A percentile compares a stretch with the other conserved stretches of the same genome.
Evolutionary conservation across 805 yeast genomes (phyloP).

Genomic region (Candida maesae): DNA sequence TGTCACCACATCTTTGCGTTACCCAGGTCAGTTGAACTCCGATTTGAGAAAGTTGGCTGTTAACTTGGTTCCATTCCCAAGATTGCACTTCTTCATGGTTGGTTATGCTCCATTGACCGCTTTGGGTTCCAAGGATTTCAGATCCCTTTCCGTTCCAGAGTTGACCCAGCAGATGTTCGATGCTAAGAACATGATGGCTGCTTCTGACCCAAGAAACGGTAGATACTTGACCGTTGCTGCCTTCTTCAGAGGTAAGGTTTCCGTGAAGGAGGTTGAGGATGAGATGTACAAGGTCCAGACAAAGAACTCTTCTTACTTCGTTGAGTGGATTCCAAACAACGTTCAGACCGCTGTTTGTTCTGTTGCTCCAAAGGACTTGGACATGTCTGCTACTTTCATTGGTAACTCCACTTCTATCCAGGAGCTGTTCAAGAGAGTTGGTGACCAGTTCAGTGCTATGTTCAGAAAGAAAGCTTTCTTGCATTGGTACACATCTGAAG

Average conservation of each 20-base stretch:
- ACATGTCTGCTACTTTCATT: slow-evolving; percentile 89
- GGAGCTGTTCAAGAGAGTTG: slow-evolving; percentile 97
- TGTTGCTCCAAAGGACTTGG: slow-evolving; percentile 84
- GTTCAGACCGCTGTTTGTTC: slow-evolving; percentile 99
- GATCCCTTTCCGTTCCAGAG: slow-evolving; percentile 90
- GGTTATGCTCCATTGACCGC: slow-evolving; percentile 96
- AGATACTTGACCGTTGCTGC: slow-evolving; percentile 98
- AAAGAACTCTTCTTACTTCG: slow-evolving; percentile 93
- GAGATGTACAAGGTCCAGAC: slow-evolving; percentile 92
- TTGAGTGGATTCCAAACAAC: slow-evolving; percentile 99
- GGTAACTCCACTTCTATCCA: slow-evolving; percentile 98
- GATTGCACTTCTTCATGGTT: slow-evolving; percentile 98
- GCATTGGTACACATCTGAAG: slow-evolving; percentile 99
- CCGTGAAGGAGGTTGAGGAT: slow-evolving; percentile 94
- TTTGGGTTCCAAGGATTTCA: slow-evolving; percentile 87
- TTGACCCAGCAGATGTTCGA: slow-evolving; percentile 98
- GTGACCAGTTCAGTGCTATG: slow-evolving; percentile 96
- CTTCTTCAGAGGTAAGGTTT: slow-evolving; percentile 97
- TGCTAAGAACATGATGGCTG: slow-evolving; percentile 98
- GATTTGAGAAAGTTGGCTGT: slow-evolving; percentile 98
- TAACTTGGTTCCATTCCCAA: slow-evolving; percentile 97
- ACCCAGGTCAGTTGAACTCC: slow-evolving; percentile 95
- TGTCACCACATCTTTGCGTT: slow-evolving; percentile 95
- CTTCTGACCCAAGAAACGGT: slow-evolving; percentile 96
- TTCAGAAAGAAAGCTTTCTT: slow-evolving; percentile 98